A percentile compares a stretch with the other conserved stretches of the same genome.
Conservation (phyloP, 148 eudicot species). For the Hydrangea macrophylla region DNA sequence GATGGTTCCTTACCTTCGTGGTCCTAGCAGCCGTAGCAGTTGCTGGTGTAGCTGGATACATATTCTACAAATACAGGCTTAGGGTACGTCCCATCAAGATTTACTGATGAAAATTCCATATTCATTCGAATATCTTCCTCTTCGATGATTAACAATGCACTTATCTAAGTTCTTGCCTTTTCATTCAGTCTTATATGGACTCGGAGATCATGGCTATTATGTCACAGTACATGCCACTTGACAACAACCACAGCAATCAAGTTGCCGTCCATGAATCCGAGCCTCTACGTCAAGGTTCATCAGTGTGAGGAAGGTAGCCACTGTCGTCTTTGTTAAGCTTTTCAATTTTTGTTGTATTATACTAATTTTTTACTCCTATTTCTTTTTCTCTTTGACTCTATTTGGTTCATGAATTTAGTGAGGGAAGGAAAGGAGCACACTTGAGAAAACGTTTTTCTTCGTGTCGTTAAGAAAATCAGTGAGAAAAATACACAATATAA, state of each 20-base stretch:
- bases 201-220: conserved; percentile 93
- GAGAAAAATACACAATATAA: too few relatives aligned
- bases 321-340: too few relatives aligned
- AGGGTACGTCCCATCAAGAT: conserved; percentile 46
- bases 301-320: conserved; percentile 36
- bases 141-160: neutral
- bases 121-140: neutral
- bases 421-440: too few relatives aligned
- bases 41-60: conserved; percentile 60
- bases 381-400: neutral
- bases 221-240: conserved; percentile 99
- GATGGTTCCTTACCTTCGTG: conserved; percentile 46
- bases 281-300: conserved; percentile 53
- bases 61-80: conserved; percentile 89
- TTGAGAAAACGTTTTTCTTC: too few relatives aligned
- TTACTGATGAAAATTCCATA: neutral
- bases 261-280: conserved; percentile 57
- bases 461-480: too few relatives aligned
- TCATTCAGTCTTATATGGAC: conserved; percentile 89
- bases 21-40: conserved; percentile 46
- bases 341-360: too few relatives aligned
- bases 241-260: conserved; percentile 52
- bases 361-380: too few relatives aligned
- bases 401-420: neutral
- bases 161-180: conserved; percentile 3